Base-by-base conservation (phyloP, 106 monocot genomes). In the Apostasia shenzhenica region DNA sequence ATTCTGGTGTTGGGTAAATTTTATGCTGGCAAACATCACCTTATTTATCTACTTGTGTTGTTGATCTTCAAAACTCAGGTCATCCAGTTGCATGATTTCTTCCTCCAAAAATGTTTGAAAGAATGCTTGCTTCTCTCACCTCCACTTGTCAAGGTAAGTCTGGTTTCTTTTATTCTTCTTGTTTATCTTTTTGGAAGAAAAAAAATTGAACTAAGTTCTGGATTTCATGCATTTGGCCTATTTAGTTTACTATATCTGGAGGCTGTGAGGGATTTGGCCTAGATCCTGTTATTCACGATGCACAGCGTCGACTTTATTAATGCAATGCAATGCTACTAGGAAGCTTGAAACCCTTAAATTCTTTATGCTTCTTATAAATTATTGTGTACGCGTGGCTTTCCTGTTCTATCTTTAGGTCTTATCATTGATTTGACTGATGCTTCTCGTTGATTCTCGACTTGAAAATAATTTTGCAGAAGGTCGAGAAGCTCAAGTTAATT, bases 111-210 rank as follows among this genome's bases (percentile, higher is more conserved):
- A 66, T 93, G 99, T 68, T 76, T 99, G 58, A 99, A 90, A 70
- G 99, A 99, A 75, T 99, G 92, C 61, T 80, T 99, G 71, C 90
- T 99, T 14, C 87, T 99, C 55, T 73, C 79, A 53, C 99, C 99
- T 63, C 81, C 87, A 47, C 85, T 99, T 75, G 77, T 93, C 44
- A 78, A 85, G 99, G 99, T 99, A 41, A 45, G 68, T 42, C 37
- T 63, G 8, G 41, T 72, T 63, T 39, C 8, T 40, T 14, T 54
- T 55, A 43, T 68, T 48, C 26, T 26, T 26, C 26, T 26, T 26
- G 26, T 26, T 26, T 26, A 26, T 26, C 26, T 26, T 26, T 26
- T 26, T 26, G 26, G 26, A 26, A 26, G 26, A 26, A 26, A 26
- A 26, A 26, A 26, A 26, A 26, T 26, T 26, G 26, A 26, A 26